phyloP scores from a whole-genome alignment of 2,329 filamentous ascomycete genomes.

The Arthrobotrys entomopaga region DNA sequence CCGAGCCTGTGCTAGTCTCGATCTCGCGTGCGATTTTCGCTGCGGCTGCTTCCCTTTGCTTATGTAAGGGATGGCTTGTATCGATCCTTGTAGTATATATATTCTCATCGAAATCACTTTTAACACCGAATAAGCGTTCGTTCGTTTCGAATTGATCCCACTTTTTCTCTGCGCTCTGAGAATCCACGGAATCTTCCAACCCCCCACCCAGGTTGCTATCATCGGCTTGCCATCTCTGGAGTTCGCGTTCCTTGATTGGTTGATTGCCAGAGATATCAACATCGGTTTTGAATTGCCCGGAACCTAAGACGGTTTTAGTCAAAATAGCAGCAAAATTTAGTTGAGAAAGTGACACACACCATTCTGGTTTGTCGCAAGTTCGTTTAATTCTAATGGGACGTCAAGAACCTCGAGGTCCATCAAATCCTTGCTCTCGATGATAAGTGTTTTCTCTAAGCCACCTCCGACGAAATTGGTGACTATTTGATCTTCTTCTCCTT shows the following conservation, averaged over 20 bases:
- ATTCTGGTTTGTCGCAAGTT: constrained; percentile 51
- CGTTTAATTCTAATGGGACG: constrained; percentile 56
- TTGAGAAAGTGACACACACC: constrained; percentile 7
- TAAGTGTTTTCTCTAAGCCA: constrained; percentile 57
- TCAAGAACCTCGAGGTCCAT: constrained; percentile 57
- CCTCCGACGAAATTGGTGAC: constrained; percentile 57
- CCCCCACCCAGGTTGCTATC: constrained; percentile 47
- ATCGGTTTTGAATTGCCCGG: constrained; percentile 58
- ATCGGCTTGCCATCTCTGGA: constrained; percentile 59
- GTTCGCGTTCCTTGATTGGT: constrained; percentile 57
- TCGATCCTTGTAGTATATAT: constrained; percentile 94
- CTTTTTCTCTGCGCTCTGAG: constrained; percentile 59
- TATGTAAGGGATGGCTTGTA: constrained; percentile 82
- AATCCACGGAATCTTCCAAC: constrained; percentile 56
- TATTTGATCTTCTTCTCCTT: constrained; percentile 57
- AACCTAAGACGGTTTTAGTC: constrained; percentile 11
- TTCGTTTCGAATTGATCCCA: constrained; percentile 98
- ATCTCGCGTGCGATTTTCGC: constrained; percentile 90
- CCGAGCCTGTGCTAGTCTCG: constrained; percentile 68
- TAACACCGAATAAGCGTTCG: constrained; percentile 84
- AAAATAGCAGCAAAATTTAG: not conserved
- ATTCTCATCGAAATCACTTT: constrained; percentile 91
- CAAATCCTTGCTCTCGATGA: constrained; percentile 58
- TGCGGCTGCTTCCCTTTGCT: constrained; percentile 78
- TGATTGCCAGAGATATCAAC: constrained; percentile 59